Conservation (phyloP, 1,139 yeast genomes). For the Suhomyces coccinellae region DNA sequence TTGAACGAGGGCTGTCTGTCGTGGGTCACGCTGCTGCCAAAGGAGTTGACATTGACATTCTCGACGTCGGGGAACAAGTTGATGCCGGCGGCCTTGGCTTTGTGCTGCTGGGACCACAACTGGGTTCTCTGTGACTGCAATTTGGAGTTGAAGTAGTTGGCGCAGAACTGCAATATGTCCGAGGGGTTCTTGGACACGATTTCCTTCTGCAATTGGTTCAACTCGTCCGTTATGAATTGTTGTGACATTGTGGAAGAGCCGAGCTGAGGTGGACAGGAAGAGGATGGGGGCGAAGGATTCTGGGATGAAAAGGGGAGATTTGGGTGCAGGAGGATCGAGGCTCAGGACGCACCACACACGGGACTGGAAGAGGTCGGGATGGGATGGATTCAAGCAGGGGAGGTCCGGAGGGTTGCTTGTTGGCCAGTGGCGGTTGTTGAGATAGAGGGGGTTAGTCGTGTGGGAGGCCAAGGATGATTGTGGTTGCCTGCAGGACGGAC, state of each 20-base stretch:
- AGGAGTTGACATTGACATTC: conserved; percentile 23
- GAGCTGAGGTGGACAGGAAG: background rate
- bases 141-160: conserved; percentile 64
- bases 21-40: conserved; percentile 24
- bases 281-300: background rate
- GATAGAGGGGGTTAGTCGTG: conserved; percentile 14
- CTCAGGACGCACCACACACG: background rate
- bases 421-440: conserved; percentile 8
- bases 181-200: conserved; percentile 61
- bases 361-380: background rate
- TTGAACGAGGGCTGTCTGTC: conserved; percentile 55
- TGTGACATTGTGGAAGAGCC: conserved; percentile 14
- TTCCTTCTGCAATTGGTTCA: conserved; percentile 64
- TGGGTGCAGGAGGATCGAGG: background rate
- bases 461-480: conserved; percentile 2
- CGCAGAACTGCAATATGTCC: conserved; percentile 73
- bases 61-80: conserved; percentile 46
- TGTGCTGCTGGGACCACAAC: conserved; percentile 52
- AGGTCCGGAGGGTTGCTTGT: conserved; percentile 5
- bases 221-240: conserved; percentile 39
- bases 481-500: background rate
- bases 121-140: conserved; percentile 61
- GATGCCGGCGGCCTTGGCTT: conserved; percentile 55
- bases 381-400: background rate
- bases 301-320: background rate